Base-by-base conservation (phyloP, 2,329 filamentous ascomycete species). In the Fusarium clavum region DNA sequence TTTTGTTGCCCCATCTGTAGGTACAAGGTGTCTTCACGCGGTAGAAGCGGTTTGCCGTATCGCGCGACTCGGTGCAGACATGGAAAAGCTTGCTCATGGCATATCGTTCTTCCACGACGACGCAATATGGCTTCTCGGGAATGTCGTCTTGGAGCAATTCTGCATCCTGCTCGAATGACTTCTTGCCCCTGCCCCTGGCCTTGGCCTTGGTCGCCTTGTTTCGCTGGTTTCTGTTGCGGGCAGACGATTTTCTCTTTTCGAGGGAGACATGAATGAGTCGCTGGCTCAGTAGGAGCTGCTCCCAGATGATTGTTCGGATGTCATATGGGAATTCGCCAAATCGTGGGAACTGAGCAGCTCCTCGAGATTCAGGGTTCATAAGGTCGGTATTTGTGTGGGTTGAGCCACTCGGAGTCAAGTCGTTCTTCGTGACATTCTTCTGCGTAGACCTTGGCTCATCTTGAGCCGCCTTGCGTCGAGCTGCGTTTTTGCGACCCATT, bases 121-220 rank as follows among this genome's bases (percentile, higher is more conserved):
- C 52, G 3, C 20, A 20, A 20, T 46, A 55, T 20, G 40, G 8
- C 12, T 44, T 29, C 14, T 30, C 2, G 40, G 20, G 25, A 6
- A 34, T 30, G 3, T 24, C 14, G 4, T 18, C 25, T 6, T 25
- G 12, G 9, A n/a, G 27, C 13, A 10, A 16, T 6, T 22, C 16
- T 2, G 2, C 0, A 10, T 44, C 20, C 1, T 11, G 1, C n/a
- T 30, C 30, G 6, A 2, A 12, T 4, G n/a, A 3, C 4, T 32
- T 18, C 14, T 49, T 49, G 5, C 10, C 8, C 20, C 9, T 49
- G 20, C 14, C 2, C 5, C 6, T 40, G 22, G 13, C 5, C 8
- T 20, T 52, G 9, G 48, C 18, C 9, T 52, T 52, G 0, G 13
- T 40, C 6, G 22, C 48, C 18, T 40, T 52, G 3, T 27, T 40